A percentile compares a stretch with the other conserved stretches of the same genome.
Conservation (phyloP, 768 basidiomycete genomes). For the Serendipita sp. region DNA sequence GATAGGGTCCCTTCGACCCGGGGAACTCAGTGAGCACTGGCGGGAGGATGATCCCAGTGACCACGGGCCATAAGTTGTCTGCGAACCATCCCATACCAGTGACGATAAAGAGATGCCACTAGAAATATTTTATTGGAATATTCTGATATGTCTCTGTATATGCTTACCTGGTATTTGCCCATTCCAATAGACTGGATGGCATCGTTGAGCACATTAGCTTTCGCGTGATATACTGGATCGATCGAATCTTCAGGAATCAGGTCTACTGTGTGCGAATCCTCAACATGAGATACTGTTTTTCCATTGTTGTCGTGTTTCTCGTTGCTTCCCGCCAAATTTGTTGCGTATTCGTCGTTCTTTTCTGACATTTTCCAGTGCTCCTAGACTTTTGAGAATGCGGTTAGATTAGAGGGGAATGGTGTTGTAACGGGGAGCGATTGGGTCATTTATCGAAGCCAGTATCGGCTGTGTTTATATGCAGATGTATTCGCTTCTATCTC, state of each 20-base stretch:
- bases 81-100: conserved; percentile 64
- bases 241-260: conserved; percentile 18
- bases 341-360: not conserved
- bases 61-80: conserved; percentile 61
- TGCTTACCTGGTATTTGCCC: conserved; percentile 41
- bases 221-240: conserved; percentile 43
- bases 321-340: no score
- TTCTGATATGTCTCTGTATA: not conserved
- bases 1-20: conserved; percentile 37
- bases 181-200: conserved; percentile 53
- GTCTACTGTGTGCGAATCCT: conserved; percentile 8
- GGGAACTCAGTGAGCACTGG: conserved; percentile 49
- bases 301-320: not conserved
- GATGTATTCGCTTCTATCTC: no score
- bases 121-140: not conserved
- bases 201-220: conserved; percentile 38
- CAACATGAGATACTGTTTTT: not conserved
- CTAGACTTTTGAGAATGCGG: no score
- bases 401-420: no score
- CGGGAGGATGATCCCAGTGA: conserved; percentile 46
- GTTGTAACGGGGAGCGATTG: no score
- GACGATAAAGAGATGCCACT: conserved; percentile 50
- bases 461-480: no score
- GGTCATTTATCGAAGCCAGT: no score
- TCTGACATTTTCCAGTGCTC: no score